These are phyloP conservation scores for Eragrostis tef DNA, from an alignment of 202 grass and related monocot genomes.

Conservation along the genomic window DNA sequence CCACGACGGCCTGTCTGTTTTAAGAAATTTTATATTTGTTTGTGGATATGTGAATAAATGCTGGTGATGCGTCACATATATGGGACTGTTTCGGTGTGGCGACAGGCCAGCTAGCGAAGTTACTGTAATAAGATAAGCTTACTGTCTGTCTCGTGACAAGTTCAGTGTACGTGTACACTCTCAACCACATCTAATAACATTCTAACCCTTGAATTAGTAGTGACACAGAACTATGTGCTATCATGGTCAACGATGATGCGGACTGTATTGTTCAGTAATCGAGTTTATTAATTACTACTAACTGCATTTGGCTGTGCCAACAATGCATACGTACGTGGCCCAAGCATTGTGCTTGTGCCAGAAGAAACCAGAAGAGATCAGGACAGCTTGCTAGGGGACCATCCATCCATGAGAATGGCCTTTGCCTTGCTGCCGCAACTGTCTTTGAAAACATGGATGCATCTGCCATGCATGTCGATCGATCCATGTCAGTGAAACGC, in stretches of 20 bases:
- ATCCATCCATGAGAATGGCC: background rate
- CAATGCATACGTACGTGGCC: no score
- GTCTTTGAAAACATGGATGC: background rate
- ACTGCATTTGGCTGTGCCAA: no score
- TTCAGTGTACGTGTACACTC: no score
- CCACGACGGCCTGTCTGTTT: slow-evolving; percentile 2
- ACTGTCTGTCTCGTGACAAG: no score
- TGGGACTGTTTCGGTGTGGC: background rate
- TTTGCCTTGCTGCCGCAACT: background rate
- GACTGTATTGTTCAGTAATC: no score
- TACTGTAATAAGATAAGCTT: background rate
- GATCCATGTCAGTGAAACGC: slow-evolving; percentile 1
- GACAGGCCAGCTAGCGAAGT: background rate
- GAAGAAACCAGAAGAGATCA: background rate
- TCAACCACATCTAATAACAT: no score
- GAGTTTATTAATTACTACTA: no score
- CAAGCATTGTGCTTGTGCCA: no score
- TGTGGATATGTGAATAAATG: background rate
- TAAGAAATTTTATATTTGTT: background rate
- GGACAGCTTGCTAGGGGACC: background rate
- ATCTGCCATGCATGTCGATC: background rate
- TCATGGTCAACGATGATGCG: no score
- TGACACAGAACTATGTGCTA: no score
- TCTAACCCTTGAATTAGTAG: no score
- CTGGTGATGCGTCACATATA: background rate